Evolutionary conservation across 768 basidiomycete species (phyloP).

Genomic region (Mycena floridula): DNA sequence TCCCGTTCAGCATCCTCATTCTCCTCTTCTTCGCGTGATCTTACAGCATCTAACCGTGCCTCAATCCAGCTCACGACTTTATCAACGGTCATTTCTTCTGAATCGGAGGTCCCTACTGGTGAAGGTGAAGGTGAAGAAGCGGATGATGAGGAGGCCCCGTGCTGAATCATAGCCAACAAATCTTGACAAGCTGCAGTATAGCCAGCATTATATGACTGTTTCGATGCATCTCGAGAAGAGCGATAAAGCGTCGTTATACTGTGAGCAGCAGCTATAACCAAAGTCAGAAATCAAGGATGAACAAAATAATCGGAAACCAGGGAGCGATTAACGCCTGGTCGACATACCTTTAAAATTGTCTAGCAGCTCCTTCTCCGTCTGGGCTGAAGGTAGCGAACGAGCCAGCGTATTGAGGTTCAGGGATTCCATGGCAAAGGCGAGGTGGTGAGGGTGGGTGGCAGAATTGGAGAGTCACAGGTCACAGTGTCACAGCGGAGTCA

Average conservation of each 20-base stretch:
- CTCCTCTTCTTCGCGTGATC: conserved; percentile 71
- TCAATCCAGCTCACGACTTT: conserved; percentile 84
- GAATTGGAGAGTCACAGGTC: too few species aligned
- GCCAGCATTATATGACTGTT: conserved; percentile 75
- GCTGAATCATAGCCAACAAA: conserved; percentile 75
- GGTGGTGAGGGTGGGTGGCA: too few species aligned
- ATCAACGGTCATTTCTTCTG: conserved; percentile 67
- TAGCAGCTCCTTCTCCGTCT: conserved; percentile 72
- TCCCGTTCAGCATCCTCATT: conserved; percentile 74
- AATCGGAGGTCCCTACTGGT: too few species aligned
- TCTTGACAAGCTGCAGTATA: conserved; percentile 79
- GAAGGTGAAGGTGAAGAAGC: too few species aligned
- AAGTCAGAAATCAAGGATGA: conserved; percentile 5
- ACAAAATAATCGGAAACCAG: conserved; percentile 4
- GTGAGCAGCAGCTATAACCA: conserved; percentile 62
- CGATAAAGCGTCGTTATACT: conserved; percentile 83
- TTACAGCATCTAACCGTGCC: conserved; percentile 72
- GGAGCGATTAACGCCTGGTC: too few species aligned
- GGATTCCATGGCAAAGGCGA: conserved; percentile 69
- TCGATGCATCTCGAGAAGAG: conserved; percentile 70
- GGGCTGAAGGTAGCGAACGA: conserved; percentile 63
- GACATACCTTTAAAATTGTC: conserved; percentile 74
- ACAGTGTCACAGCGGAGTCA: too few species aligned
- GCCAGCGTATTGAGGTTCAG: conserved; percentile 77
- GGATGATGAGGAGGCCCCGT: conserved; percentile 55